Evolutionary conservation across 495 filamentous ascomycete species (phyloP).

Genomic region (Parmelia sp.): DNA sequence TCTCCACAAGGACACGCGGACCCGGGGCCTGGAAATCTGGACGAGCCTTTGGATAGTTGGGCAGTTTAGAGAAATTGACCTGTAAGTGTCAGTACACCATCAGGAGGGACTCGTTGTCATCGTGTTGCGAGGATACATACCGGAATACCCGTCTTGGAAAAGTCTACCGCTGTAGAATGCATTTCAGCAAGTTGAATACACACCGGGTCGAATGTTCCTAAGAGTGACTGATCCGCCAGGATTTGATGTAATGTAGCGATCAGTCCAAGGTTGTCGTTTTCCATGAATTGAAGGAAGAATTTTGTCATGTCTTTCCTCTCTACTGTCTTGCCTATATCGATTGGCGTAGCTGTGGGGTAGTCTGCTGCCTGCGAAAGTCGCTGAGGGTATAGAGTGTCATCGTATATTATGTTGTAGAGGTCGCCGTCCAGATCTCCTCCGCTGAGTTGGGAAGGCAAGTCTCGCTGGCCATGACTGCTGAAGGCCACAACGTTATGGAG

Average conservation of each 20-base stretch:
- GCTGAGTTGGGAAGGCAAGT: slow-evolving; percentile 67
- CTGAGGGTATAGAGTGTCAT: slow-evolving; percentile 39
- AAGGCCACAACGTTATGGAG: slow-evolving; percentile 74
- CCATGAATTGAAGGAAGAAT: slow-evolving; percentile 78
- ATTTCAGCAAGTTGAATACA: slow-evolving; percentile 62
- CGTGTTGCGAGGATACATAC: slow-evolving; percentile 37
- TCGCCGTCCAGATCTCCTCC: slow-evolving; percentile 76
- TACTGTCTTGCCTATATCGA: slow-evolving; percentile 52
- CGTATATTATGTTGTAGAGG: slow-evolving; percentile 65
- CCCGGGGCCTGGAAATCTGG: slow-evolving; percentile 66
- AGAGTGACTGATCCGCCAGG: slow-evolving; percentile 53
- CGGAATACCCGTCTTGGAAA: slow-evolving; percentile 68
- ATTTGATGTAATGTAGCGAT: slow-evolving; percentile 64
- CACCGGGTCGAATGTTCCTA: slow-evolving; percentile 49
- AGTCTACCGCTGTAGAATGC: slow-evolving; percentile 76
- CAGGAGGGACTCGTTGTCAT: neutral
- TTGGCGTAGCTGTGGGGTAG: slow-evolving; percentile 51
- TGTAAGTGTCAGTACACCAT: slow-evolving; percentile 17
- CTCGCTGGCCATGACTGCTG: slow-evolving; percentile 58
- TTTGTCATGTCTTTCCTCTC: slow-evolving; percentile 56
- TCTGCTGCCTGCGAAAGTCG: slow-evolving; percentile 51
- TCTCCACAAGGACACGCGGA: slow-evolving; percentile 48
- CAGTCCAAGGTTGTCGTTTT: slow-evolving; percentile 62
- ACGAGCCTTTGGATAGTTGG: slow-evolving; percentile 34
- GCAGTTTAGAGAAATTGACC: slow-evolving; percentile 41